Evolutionary conservation across 208 protist genomes (phyloP), one percentile per base, ranked within the genome.

Genomic region (Leishmania turanica): DNA sequence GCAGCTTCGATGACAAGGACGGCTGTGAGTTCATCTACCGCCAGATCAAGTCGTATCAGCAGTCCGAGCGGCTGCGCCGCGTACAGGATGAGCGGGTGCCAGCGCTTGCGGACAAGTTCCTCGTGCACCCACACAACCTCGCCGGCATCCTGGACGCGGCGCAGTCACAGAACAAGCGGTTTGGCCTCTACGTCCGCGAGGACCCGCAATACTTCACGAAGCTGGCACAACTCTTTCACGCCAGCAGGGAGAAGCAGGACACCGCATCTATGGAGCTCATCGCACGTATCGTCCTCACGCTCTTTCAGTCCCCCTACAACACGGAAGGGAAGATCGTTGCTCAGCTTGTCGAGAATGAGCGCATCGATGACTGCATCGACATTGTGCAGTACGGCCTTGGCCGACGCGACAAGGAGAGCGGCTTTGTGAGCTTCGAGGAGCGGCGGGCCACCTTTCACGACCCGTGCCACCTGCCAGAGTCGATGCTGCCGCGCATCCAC

Each of bases 381-480:
- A 93, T 94, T 75, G 90, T 97, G 58, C 93, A 97, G 85, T 90
- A 91, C 86, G 92, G 75, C 17, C 87, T 97, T 74, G 93, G 93
- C 37, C 80, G 89, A 6, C 81, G 85, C 6, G 87, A 91, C 64
- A 82, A 79, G 65, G 87, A 53, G 42, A 95, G 87, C 47, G 93
- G 93, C 11, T 95, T 95, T 77, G 86, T 95, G 4, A 90, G 82
- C 77, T 84, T 88, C 45, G 89, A 85, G 69, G 83, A 94, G 79
- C 93, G 93, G 42, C 89, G 88, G 21, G 90, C 92, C 21, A 92
- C 88, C 42, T 97, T 97, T 77, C 84, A 86, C 51, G 88, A 97
- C 81, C 93, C 93, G 27, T 88, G 89, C 62, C n/a, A 86, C n/a
- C 85, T 97, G 13, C 82, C 89, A 19, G 83, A 86, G 24, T 45